Conservation (phyloP, 768 basidiomycete genomes). For the Tricholoma sp. region DNA sequence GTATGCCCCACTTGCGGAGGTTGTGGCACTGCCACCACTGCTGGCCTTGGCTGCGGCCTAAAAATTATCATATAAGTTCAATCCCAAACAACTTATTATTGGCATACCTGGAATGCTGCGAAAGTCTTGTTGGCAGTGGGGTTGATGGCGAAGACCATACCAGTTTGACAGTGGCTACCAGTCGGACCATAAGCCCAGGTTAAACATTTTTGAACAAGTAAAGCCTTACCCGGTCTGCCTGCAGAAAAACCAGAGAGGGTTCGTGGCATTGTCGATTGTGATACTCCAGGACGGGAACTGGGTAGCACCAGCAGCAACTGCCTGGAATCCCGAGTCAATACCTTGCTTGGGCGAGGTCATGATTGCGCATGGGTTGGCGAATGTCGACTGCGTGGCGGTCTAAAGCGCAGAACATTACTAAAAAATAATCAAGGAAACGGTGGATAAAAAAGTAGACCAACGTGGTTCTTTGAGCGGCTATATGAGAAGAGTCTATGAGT, state of each 20-base stretch:
- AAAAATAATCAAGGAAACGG: background rate
- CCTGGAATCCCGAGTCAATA: slow-evolving; percentile 49
- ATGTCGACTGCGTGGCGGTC: slow-evolving; percentile 59
- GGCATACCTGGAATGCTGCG: slow-evolving; percentile 38
- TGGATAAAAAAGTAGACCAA: background rate
- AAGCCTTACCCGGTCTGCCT: slow-evolving; percentile 31
- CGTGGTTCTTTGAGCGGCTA: slow-evolving; percentile 42
- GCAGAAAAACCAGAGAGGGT: slow-evolving; percentile 62
- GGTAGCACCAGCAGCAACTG: slow-evolving; percentile 27
- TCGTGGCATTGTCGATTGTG: slow-evolving; percentile 38
- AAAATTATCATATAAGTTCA: background rate
- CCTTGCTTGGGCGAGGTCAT: slow-evolving; percentile 31
- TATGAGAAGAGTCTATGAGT: background rate
- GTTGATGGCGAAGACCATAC: slow-evolving; percentile 64
- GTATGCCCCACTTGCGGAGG: background rate
- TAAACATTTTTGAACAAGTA: background rate
- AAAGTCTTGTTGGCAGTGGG: slow-evolving; percentile 43
- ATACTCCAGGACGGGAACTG: slow-evolving; percentile 39
- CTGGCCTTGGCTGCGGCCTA: slow-evolving; percentile 17
- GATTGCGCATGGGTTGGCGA: slow-evolving; percentile 45
- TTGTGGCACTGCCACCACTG: background rate
- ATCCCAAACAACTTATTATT: background rate
- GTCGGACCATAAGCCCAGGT: background rate
- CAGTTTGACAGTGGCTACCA: slow-evolving; percentile 41
- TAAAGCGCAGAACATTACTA: slow-evolving; percentile 14